Conservation (phyloP, 2,329 filamentous ascomycete species). For the Leptographium flavum region DNA sequence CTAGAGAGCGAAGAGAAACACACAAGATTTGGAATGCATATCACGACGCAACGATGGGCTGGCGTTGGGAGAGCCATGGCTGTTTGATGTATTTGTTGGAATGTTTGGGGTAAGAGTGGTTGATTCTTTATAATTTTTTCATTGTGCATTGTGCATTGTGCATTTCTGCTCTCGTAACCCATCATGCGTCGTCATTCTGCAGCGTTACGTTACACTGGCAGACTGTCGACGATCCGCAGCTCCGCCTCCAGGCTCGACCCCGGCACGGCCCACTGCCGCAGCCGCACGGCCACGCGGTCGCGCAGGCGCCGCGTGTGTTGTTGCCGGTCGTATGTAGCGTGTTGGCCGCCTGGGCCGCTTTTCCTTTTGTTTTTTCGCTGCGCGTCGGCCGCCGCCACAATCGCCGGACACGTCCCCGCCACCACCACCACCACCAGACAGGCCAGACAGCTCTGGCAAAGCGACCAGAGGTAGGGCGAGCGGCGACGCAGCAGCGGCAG, state of each 20-base stretch:
- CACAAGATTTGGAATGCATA: no score
- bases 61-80: neutral
- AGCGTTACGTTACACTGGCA: slow-evolving; percentile 3
- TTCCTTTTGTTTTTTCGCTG: no score
- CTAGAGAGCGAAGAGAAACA: no score
- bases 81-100: slow-evolving; percentile 1
- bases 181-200: no score
- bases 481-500: slow-evolving; percentile 21
- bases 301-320: slow-evolving; percentile 11
- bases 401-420: slow-evolving; percentile 16
- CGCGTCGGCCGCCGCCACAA: slow-evolving; percentile 5
- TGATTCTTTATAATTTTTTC: no score
- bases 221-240: slow-evolving; percentile 8
- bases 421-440: slow-evolving; percentile 20
- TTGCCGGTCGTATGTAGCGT: neutral
- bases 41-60: no score
- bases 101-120: no score
- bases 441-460: slow-evolving; percentile 21
- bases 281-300: slow-evolving; percentile 14
- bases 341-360: neutral
- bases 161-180: no score
- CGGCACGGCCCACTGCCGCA: slow-evolving; percentile 18
- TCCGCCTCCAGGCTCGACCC: slow-evolving; percentile 18
- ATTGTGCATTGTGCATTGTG: no score
- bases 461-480: slow-evolving; percentile 23